These are phyloP conservation scores for Pholiota conissans DNA, from an alignment of 768 basidiomycete species.

Conservation along the genomic window DNA sequence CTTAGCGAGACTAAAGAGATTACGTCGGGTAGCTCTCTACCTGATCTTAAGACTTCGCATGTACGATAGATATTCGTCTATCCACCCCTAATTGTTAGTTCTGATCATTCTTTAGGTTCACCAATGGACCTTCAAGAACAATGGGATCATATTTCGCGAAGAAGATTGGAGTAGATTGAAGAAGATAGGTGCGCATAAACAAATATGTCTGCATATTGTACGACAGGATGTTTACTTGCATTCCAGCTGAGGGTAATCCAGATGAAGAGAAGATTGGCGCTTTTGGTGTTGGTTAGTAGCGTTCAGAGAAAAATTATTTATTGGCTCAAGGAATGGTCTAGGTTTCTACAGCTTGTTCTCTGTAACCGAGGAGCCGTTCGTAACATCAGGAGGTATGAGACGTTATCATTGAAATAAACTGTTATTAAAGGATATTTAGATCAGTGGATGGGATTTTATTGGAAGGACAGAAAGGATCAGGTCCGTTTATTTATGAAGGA, in stretches of 20 bases:
- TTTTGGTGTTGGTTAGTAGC: conserved; percentile 74
- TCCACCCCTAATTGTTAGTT: no score
- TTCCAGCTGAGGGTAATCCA: conserved; percentile 85
- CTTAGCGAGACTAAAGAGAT: conserved; percentile 6
- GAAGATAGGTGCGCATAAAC: conserved; percentile 67
- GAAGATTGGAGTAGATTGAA: conserved; percentile 89
- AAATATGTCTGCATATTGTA: neutral
- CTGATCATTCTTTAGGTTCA: conserved; percentile 50
- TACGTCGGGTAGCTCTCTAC: conserved; percentile 27
- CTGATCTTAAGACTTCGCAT: conserved; percentile 63
- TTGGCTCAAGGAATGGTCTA: conserved; percentile 2
- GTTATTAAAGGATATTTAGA: conserved; percentile 37
- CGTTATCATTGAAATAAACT: conserved; percentile 19
- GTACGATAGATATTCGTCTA: no score
- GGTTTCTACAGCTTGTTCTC: conserved; percentile 76
- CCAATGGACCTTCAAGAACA: conserved; percentile 86
- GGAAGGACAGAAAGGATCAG: conserved; percentile 93
- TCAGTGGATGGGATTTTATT: conserved; percentile 95
- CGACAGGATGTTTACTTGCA: neutral
- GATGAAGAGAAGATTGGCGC: conserved; percentile 95
- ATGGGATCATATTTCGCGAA: conserved; percentile 78
- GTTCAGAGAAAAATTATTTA: no score
- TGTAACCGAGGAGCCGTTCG: conserved; percentile 81
- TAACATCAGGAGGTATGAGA: conserved; percentile 69
- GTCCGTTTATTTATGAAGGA: no score